phyloP scores from a whole-genome alignment of 106 monocot genomes.

The Dioscorea alata region DNA sequence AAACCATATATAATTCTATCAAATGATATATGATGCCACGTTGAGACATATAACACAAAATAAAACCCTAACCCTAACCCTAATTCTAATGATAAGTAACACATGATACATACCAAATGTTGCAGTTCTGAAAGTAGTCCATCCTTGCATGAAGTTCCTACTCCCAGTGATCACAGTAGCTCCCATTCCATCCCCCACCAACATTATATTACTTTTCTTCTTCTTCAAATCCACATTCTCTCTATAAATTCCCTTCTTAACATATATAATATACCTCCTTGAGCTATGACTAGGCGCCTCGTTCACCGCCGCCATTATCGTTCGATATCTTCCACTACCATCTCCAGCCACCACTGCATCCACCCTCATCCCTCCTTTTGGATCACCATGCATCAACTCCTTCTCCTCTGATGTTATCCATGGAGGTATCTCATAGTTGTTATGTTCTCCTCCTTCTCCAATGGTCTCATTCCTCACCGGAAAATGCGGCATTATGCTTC shows the following conservation, averaged over 20 bases:
- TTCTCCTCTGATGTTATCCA: slow-evolving; percentile 42
- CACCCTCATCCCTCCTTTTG: slow-evolving; percentile 18
- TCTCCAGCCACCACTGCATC: slow-evolving; percentile 80
- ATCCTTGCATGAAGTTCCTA: slow-evolving; percentile 63
- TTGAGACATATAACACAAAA: too few relatives aligned
- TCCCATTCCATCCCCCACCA: slow-evolving; percentile 84
- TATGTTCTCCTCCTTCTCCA: background rate
- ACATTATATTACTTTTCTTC: slow-evolving; percentile 76
- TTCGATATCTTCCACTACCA: slow-evolving; percentile 52
- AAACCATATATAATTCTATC: too few relatives aligned
- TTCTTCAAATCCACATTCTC: slow-evolving; percentile 86
- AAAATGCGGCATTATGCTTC: slow-evolving; percentile 31
- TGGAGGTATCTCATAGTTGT: slow-evolving; percentile 12
- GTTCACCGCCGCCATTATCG: slow-evolving; percentile 68
- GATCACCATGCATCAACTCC: slow-evolving; percentile 13
- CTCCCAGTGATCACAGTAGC: slow-evolving; percentile 59
- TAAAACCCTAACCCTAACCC: too few relatives aligned
- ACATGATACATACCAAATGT: slow-evolving; percentile 61
- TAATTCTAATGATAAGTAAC: too few relatives aligned
- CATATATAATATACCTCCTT: slow-evolving; percentile 73
- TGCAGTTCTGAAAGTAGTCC: slow-evolving; percentile 86
- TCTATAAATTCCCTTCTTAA: slow-evolving; percentile 71
- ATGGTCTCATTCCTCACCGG: background rate
- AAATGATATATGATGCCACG: too few relatives aligned
- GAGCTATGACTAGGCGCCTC: slow-evolving; percentile 41